Evolutionary conservation across 208 protist species (phyloP), one percentile per base, ranked within the genome.

Genomic region (Vickermania ingenoplastis): DNA sequence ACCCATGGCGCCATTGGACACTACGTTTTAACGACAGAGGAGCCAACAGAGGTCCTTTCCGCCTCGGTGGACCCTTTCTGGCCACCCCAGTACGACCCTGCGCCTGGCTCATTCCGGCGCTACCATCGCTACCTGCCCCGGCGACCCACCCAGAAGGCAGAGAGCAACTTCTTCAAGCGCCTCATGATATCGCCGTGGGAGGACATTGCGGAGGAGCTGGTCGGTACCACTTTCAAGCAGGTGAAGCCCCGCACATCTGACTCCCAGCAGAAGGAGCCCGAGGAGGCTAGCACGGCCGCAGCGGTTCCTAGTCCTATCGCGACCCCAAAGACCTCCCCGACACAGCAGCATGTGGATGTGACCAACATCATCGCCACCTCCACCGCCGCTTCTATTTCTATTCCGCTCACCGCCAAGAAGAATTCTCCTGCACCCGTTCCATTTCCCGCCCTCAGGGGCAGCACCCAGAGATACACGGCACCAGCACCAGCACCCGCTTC

Each of bases 131-230:
- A 75, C 31, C 67, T 92, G 3, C 86, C 86, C 2, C 75, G 79
- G 1, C 71, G 64, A 17, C 79, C 75, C 27, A 85, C 82, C 36
- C 63, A 84, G 59, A 92, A 92, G 71, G 74, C 87, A 56, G 80
- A 92, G 59, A 83, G 75, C 3, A 73, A 75, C 51, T 87, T 92
- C 68, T 83, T 92, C 67, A 89, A 90, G 54, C 80, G 86, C 29
- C 71, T 90, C 53, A 86, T 89, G 82, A 82, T 75, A 31, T 63
- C 80, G 17, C 82, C 86, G 49, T 92, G 81, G 80, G 82, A 90
- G 65, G 86, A 92, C 29, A 71, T 88, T 36, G 80, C 76, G 0
- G 55, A 79, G 23, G 87, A 88, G 71, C 36, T 92, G 1, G 86
- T 89, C 57, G 76, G 64, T 5, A 67, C 86, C 54, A 84, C 80